Evolutionary conservation across 2,329 filamentous ascomycete genomes (phyloP).

Genomic region (Xylariaceae sp.): DNA sequence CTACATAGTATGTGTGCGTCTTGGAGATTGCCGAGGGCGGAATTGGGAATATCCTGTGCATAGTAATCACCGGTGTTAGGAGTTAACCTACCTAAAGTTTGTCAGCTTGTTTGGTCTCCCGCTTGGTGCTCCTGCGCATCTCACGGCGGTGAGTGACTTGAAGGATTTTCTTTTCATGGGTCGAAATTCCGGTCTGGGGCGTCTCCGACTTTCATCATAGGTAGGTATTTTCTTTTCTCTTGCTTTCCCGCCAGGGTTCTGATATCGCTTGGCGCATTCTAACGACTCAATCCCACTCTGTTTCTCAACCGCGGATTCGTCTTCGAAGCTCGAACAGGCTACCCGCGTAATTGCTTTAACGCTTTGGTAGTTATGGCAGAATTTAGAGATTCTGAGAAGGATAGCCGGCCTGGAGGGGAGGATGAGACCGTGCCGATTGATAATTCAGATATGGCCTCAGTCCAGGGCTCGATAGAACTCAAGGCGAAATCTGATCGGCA

Average conservation of each 20-base stretch:
- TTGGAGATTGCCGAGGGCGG: too few relatives aligned
- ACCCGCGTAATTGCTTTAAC: background rate
- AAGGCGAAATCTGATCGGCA: slow-evolving; percentile 11
- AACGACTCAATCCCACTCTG: too few relatives aligned
- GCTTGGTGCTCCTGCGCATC: background rate
- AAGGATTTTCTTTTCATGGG: background rate
- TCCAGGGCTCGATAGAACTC: slow-evolving; percentile 13
- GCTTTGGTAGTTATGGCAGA: slow-evolving; percentile 18
- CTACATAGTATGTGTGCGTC: background rate
- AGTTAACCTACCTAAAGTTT: background rate
- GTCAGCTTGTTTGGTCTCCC: background rate
- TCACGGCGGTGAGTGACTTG: background rate
- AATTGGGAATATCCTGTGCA: too few relatives aligned
- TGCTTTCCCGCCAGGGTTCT: background rate
- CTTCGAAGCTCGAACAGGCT: background rate
- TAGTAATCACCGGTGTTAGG: background rate
- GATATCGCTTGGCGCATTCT: too few relatives aligned
- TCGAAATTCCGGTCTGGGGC: background rate
- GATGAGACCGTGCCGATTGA: slow-evolving; percentile 12
- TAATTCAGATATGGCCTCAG: slow-evolving; percentile 8
- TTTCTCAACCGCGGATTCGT: slow-evolving; percentile 1
- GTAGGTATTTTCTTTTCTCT: background rate
- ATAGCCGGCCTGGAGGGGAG: slow-evolving; percentile 7
- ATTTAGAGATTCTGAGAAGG: slow-evolving; percentile 19
- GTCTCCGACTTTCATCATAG: background rate